A percentile compares a stretch with the other conserved stretches of the same genome.
These are phyloP conservation scores for Cladophialophora bantiana DNA, from an alignment of 2,329 filamentous ascomycete species.

Conservation along the genomic window DNA sequence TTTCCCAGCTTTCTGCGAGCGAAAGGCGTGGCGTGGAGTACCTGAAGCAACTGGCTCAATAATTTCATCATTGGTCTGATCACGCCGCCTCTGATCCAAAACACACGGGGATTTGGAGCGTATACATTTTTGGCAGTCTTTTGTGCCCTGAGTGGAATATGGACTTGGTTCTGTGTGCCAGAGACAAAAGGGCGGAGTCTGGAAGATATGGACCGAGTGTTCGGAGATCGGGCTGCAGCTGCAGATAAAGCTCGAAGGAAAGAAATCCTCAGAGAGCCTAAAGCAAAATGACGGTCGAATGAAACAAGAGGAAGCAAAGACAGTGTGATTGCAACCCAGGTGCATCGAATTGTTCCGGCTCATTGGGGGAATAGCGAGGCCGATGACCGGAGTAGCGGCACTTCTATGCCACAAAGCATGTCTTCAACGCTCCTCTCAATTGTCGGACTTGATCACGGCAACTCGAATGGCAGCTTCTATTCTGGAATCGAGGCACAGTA, in stretches of 20 bases:
- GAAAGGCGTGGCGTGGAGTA: conserved; percentile 71
- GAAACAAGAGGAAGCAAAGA: conserved; percentile 5
- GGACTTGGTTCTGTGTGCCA: conserved; percentile 62
- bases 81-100: conserved; percentile 68
- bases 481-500: background rate
- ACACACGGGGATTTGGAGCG: conserved; percentile 56
- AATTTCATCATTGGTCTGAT: conserved; percentile 71
- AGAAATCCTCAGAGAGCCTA: conserved; percentile 14
- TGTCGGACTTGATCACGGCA: background rate
- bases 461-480: background rate
- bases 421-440: background rate
- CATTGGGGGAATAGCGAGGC: background rate
- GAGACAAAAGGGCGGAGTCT: conserved; percentile 65
- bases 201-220: conserved; percentile 61
- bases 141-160: conserved; percentile 58
- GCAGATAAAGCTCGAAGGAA: conserved; percentile 14
- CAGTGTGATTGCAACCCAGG: background rate
- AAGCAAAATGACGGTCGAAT: conserved; percentile 6
- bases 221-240: conserved; percentile 43
- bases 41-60: conserved; percentile 69
- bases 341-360: background rate
- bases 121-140: conserved; percentile 69
- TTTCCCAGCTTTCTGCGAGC: conserved; percentile 67
- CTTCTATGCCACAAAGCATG: background rate
- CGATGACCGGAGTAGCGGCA: background rate